Evolutionary conservation across 495 filamentous ascomycete species (phyloP).

Genomic region (Penicillium dipodomyicola): DNA sequence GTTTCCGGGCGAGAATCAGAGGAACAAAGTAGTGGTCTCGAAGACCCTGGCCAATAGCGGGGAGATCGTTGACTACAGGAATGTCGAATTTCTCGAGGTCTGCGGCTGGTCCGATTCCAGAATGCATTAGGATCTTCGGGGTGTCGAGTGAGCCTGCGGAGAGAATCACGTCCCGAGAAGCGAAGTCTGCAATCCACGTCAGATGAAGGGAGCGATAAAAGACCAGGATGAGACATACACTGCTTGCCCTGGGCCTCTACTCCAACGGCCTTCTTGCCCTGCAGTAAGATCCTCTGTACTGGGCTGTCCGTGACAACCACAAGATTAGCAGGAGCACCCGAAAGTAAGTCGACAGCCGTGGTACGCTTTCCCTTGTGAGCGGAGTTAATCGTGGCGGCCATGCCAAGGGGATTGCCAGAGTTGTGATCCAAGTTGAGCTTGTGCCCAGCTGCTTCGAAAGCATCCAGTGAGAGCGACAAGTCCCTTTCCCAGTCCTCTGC

Average conservation of each 20-base stretch:
- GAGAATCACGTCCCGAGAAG: conserved; percentile 57
- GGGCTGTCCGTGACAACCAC: conserved; percentile 47
- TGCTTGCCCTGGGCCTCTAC: conserved; percentile 43
- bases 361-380: conserved; percentile 47
- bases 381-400: conserved; percentile 49
- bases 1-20: conserved; percentile 25
- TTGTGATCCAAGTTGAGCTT: conserved; percentile 56
- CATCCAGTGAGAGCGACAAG: conserved; percentile 42
- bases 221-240: conserved; percentile 23
- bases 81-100: conserved; percentile 55
- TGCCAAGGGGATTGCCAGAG: conserved; percentile 59
- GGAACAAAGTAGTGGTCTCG: conserved; percentile 49
- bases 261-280: conserved; percentile 51
- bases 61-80: conserved; percentile 45
- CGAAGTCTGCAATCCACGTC: conserved; percentile 23
- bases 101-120: conserved; percentile 56
- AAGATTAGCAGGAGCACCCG: conserved; percentile 46
- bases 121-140: conserved; percentile 63
- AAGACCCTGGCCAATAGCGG: conserved; percentile 57
- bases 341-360: conserved; percentile 53
- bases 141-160: conserved; percentile 56
- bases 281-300: conserved; percentile 51
- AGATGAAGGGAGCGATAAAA: neutral
- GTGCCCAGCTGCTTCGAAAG: conserved; percentile 47
- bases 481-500: conserved; percentile 50